Percentiles rank a stretch among this genome's conserved stretches.
Conservation (phyloP, 495 filamentous ascomycete species). For the Aspergillus asperescens region DNA sequence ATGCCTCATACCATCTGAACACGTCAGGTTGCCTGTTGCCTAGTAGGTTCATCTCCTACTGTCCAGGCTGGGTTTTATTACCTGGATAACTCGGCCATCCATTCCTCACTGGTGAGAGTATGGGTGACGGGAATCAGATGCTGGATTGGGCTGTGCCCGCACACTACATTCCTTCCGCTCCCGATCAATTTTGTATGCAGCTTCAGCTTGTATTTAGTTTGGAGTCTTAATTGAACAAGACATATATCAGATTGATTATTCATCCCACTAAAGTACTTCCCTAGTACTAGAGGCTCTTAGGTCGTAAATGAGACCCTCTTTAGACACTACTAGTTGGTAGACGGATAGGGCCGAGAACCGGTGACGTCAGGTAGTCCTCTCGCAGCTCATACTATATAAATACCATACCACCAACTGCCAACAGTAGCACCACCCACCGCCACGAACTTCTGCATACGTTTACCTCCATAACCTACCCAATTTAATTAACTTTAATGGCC, state of each 20-base stretch:
- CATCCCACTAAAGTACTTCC: no score
- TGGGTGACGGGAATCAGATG: conserved; percentile 40
- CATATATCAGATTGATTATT: conserved; percentile 7
- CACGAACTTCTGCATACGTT: background rate
- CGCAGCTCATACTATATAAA: background rate
- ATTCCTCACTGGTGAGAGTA: conserved; percentile 15
- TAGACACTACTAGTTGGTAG: no score
- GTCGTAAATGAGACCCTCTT: no score
- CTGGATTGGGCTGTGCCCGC: conserved; percentile 32
- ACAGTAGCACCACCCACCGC: no score
- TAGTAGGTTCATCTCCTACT: conserved; percentile 50
- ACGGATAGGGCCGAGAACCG: background rate
- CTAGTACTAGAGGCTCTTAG: no score
- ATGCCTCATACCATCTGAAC: conserved; percentile 1
- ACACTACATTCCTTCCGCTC: conserved; percentile 14
- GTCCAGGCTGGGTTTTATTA: conserved; percentile 39
- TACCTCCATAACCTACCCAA: background rate
- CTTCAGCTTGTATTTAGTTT: conserved; percentile 24
- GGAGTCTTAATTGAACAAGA: conserved; percentile 18
- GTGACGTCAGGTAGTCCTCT: conserved; percentile 8
- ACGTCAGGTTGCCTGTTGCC: conserved; percentile 3
- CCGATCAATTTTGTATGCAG: conserved; percentile 14
- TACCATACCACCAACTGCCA: background rate
- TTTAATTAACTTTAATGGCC: conserved; percentile 55
- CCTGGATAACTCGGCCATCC: conserved; percentile 33